Evolutionary conservation across 768 basidiomycete genomes (phyloP).

Genomic region (Melanogaster broomeanus): DNA sequence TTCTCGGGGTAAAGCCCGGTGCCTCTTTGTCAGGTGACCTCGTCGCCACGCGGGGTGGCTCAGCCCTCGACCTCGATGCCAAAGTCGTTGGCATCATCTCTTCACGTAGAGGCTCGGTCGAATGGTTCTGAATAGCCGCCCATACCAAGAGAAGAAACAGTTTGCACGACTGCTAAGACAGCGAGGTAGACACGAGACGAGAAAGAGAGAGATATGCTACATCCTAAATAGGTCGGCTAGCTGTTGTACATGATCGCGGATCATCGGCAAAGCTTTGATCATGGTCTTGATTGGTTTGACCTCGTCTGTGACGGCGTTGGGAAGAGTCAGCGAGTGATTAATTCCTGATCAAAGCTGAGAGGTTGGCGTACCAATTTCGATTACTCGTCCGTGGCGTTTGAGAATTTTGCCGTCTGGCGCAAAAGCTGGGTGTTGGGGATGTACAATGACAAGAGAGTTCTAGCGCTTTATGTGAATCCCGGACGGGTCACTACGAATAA

Average conservation of each 20-base stretch:
- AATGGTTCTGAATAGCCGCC: constrained; percentile 41
- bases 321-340: not conserved
- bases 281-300: constrained; percentile 77
- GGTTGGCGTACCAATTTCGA: constrained; percentile 56
- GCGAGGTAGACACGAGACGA: not conserved
- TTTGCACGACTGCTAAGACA: constrained; percentile 9
- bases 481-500: not conserved
- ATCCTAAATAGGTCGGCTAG: constrained; percentile 11
- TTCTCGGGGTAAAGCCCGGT: constrained; percentile 31
- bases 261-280: constrained; percentile 61
- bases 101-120: constrained; percentile 46
- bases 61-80: constrained; percentile 46
- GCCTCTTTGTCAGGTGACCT: constrained; percentile 43
- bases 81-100: constrained; percentile 59
- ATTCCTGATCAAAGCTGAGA: not conserved
- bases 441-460: constrained; percentile 74
- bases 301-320: constrained; percentile 48
- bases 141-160: constrained; percentile 1
- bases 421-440: constrained; percentile 57
- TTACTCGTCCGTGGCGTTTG: constrained; percentile 65
- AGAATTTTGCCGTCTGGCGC: constrained; percentile 41
- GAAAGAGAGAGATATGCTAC: constrained; percentile 7
- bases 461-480: constrained; percentile 33
- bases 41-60: constrained; percentile 58
- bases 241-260: constrained; percentile 55